Evolutionary conservation across 768 basidiomycete species (phyloP).

Genomic region (Chalciporus pseudorubinellus): DNA sequence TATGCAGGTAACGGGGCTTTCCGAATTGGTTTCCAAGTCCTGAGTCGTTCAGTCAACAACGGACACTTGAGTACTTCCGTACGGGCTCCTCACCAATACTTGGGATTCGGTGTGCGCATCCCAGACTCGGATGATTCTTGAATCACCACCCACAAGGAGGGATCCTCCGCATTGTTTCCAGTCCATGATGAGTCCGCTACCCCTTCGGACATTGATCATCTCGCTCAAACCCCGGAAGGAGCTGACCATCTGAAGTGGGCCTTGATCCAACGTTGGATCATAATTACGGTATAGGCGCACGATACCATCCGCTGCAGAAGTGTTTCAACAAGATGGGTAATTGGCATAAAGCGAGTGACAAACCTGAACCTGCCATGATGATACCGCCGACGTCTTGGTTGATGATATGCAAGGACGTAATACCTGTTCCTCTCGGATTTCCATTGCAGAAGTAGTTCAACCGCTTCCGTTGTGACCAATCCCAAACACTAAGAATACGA

Average conservation of each 20-base stretch:
- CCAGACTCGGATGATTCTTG: constrained; percentile 87
- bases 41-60: constrained; percentile 30
- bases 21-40: constrained; percentile 89
- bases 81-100: constrained; percentile 51
- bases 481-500: constrained; percentile 69
- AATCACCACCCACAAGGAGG: constrained; percentile 89
- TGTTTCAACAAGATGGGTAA: not conserved
- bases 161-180: constrained; percentile 91
- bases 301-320: constrained; percentile 77
- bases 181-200: constrained; percentile 82
- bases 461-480: constrained; percentile 82
- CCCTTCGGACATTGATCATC: constrained; percentile 67
- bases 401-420: constrained; percentile 88
- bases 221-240: constrained; percentile 89
- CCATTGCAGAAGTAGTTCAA: constrained; percentile 88
- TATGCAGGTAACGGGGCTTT: constrained; percentile 86
- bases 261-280: constrained; percentile 67
- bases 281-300: constrained; percentile 93
- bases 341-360: constrained; percentile 22
- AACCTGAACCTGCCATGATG: constrained; percentile 83
- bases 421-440: constrained; percentile 74
- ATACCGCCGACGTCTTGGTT: constrained; percentile 95
- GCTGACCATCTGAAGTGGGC: constrained; percentile 86
- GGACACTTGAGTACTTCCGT: not conserved
- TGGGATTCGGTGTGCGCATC: constrained; percentile 89